These are phyloP conservation scores for Arachis hypogaea DNA, from an alignment of 306 rosid genomes.

Conservation along the genomic window DNA sequence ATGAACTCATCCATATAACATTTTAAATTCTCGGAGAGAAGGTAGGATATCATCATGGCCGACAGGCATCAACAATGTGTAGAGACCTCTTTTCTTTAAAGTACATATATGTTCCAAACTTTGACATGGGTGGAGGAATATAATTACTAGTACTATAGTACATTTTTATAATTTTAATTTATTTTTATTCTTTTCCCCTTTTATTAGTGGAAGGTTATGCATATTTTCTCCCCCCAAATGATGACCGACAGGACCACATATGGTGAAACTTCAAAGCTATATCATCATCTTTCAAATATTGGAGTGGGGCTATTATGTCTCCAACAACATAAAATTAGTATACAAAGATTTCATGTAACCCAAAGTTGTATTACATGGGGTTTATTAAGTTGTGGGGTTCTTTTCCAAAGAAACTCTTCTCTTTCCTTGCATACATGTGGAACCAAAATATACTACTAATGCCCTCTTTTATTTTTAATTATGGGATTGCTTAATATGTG, in stretches of 20 bases:
- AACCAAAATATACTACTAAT: not conserved
- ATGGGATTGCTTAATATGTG: not conserved
- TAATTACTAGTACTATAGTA: conserved; percentile 37
- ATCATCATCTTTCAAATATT: conserved; percentile 28
- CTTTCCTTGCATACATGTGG: conserved; percentile 30
- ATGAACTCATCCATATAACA: not conserved
- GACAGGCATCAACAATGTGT: conserved; percentile 76
- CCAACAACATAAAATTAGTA: conserved; percentile 47
- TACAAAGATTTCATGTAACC: conserved; percentile 53
- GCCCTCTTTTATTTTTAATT: not conserved
- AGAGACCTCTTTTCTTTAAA: conserved; percentile 64
- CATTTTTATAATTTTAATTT: not conserved
- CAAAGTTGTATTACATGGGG: conserved; percentile 60
- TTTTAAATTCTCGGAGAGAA: conserved; percentile 6
- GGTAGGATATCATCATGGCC: conserved; percentile 76
- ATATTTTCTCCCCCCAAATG: conserved; percentile 62
- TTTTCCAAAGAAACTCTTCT: conserved; percentile 44
- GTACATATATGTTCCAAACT: conserved; percentile 69
- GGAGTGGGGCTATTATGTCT: conserved; percentile 74
- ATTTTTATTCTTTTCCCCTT: conserved; percentile 12
- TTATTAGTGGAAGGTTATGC: conserved; percentile 58
- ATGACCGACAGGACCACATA: conserved; percentile 80
- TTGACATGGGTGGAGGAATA: conserved; percentile 76
- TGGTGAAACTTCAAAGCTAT: conserved; percentile 73
- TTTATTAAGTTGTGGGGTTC: conserved; percentile 44